Evolutionary conservation across 345 rosid species (phyloP), one percentile per base, ranked within the genome.

Genomic region (Streptanthus diversifolius): DNA sequence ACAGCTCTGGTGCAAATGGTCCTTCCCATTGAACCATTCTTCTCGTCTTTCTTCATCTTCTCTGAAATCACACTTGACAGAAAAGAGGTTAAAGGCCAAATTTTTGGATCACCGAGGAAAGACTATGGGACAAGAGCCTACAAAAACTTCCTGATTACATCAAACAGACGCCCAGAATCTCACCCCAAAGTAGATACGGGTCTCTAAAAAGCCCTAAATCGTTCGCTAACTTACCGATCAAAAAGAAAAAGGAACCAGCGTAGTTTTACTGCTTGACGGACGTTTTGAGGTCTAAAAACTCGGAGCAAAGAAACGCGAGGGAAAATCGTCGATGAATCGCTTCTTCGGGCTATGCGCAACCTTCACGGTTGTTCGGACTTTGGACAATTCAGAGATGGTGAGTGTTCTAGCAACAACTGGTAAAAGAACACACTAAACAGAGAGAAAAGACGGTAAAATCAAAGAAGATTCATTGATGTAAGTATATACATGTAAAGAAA

Each of bases 321-420:
- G 48, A 3, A 30, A 60, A 4, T 33, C 15, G 30, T 27, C 72
- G 40, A 69, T n/a, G 13, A 70, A 70, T 18, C 67, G 39, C 25
- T 17, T 41, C 64, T 19, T 56, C 54, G 10, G 19, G 43, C 32
- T 7, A 57, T 57, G 45, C 65, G 45, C 65, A 69, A 21, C 24
- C 45, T 44, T 43, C 54, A 13, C 40, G 63, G 32, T 25, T 17
- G 58, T 53, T 27, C 7, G 5, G 59, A 37, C 13, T 4, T n/a
- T 7, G 19, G 14, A 5, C 36, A 66, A 51, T 37, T 37, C 1
- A 51, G 75, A 75, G 82, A 87, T 77, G 92, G 92, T 66, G 66
- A 70, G 40, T 91, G 97, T 79, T 88, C 97, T 10, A 89, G 97
- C 74, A 83, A 82, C 76, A 82, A 72, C 68, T 90, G 96, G 96